Percentiles rank a stretch among this genome's conserved stretches.
Evolutionary conservation across 2,329 filamentous ascomycete species (phyloP).

Genomic region (Botrytis byssoidea): DNA sequence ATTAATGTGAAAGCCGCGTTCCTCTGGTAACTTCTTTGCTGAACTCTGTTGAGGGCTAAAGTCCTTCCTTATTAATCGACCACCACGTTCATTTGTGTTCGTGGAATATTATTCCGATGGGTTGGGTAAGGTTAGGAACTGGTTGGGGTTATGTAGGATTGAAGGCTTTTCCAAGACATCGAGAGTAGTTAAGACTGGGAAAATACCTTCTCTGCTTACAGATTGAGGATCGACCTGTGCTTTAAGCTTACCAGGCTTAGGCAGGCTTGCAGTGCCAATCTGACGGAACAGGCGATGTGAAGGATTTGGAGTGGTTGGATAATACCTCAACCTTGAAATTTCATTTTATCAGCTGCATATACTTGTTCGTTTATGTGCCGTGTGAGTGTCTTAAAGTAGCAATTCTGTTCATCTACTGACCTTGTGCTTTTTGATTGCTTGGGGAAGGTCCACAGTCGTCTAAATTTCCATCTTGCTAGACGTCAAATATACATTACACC

Average conservation of each 20-base stretch:
- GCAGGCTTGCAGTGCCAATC: not conserved
- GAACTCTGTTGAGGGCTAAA: not conserved
- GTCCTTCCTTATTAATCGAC: not conserved
- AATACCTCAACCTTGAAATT: slow-evolving; percentile 18
- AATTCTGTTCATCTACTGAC: not conserved
- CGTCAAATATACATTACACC: not conserved
- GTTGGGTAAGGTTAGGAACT: not conserved
- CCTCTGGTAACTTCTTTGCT: not conserved
- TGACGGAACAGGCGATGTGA: not conserved
- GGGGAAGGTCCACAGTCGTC: not conserved
- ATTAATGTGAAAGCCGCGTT: not conserved
- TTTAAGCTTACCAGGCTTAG: not conserved
- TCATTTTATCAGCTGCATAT: slow-evolving; percentile 18
- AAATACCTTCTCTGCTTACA: not conserved
- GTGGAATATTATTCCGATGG: slow-evolving; percentile 3
- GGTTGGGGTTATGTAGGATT: not conserved
- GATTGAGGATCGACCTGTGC: not conserved
- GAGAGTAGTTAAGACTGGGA: not conserved
- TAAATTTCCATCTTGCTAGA: not conserved
- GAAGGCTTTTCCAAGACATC: not conserved
- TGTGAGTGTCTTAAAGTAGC: not conserved
- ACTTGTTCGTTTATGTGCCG: slow-evolving; percentile 4
- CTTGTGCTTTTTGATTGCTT: not conserved
- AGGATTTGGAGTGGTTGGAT: slow-evolving; percentile 6
- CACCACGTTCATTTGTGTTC: not conserved